Evolutionary conservation across 108 stramenopile species (phyloP).

Genomic region (Cylindrotheca closterium): DNA sequence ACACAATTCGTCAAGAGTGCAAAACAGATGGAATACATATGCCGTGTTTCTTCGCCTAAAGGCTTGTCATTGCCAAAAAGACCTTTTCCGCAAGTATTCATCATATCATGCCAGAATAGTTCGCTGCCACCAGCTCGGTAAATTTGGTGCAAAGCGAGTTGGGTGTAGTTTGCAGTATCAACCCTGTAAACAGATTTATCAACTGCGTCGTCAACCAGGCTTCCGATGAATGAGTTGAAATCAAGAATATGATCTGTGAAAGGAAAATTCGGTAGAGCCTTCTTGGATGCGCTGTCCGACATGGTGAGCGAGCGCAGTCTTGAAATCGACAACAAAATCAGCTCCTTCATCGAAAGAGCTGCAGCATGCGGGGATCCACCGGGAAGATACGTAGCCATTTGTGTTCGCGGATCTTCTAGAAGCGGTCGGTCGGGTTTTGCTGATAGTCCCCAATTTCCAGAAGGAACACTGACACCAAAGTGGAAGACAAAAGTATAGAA

Average conservation of each 20-base stretch:
- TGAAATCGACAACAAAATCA: constrained; percentile 43
- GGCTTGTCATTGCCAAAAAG: constrained; percentile 57
- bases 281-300: constrained; percentile 7
- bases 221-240: constrained; percentile 30
- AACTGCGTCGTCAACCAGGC: constrained; percentile 32
- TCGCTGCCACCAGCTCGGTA: constrained; percentile 84
- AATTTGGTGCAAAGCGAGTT: constrained; percentile 84
- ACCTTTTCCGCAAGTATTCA: constrained; percentile 64
- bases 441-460: constrained; percentile 26
- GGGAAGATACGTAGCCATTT: constrained; percentile 21
- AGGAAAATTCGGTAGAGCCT: not conserved
- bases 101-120: constrained; percentile 91
- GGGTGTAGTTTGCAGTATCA: constrained; percentile 68
- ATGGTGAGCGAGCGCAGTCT: constrained; percentile 32
- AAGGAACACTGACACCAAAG: constrained; percentile 73
- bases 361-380: constrained; percentile 81
- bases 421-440: constrained; percentile 24
- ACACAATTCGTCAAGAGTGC: constrained; percentile 70
- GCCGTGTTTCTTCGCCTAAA: constrained; percentile 26
- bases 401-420: constrained; percentile 23
- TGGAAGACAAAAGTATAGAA: constrained; percentile 85
- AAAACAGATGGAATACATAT: constrained; percentile 62
- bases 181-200: constrained; percentile 60
- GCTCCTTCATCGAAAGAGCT: constrained; percentile 66
- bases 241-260: not conserved